phyloP scores from a whole-genome alignment of 257 asterid genomes.

The Rhazya stricta region DNA sequence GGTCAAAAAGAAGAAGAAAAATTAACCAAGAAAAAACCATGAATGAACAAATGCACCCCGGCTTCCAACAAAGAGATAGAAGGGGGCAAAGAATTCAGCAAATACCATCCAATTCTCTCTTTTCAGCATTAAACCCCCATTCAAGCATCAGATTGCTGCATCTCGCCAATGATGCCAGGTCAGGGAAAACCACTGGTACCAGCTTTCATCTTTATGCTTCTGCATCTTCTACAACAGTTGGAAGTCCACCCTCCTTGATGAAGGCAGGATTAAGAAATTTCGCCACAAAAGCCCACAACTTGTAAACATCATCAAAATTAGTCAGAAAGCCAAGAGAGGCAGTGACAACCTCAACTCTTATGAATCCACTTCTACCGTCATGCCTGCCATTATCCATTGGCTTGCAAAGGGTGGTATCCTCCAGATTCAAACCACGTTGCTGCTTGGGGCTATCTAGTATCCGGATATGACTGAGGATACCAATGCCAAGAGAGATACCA shows the following conservation, averaged over 20 bases:
- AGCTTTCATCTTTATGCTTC: conserved; percentile 38
- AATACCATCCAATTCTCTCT: conserved; percentile 23
- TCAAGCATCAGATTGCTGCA: conserved; percentile 18
- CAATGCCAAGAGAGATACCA: conserved; percentile 77
- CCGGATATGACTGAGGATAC: conserved; percentile 83
- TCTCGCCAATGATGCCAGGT: conserved; percentile 15
- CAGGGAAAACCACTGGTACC: conserved; percentile 10
- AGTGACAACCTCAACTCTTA: conserved; percentile 92
- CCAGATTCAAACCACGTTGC: conserved; percentile 49
- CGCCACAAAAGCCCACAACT: conserved; percentile 94
- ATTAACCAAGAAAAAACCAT: conserved; percentile 50
- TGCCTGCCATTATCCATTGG: conserved; percentile 79
- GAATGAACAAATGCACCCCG: conserved; percentile 54
- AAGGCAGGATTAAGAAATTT: conserved; percentile 80
- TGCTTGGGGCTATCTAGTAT: conserved; percentile 59
- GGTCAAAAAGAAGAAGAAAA: conserved; percentile 29
- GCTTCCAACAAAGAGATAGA: conserved; percentile 37
- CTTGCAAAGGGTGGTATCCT: conserved; percentile 79
- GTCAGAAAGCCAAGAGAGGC: conserved; percentile 91
- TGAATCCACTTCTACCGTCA: conserved; percentile 67
- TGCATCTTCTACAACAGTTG: conserved; percentile 66
- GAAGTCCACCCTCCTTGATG: conserved; percentile 66
- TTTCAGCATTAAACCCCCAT: conserved; percentile 10
- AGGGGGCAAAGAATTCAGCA: conserved; percentile 36
- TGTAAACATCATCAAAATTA: conserved; percentile 89